These are phyloP conservation scores for Cercospora sp. DNA, from an alignment of 2,329 filamentous ascomycete species.

Conservation along the genomic window DNA sequence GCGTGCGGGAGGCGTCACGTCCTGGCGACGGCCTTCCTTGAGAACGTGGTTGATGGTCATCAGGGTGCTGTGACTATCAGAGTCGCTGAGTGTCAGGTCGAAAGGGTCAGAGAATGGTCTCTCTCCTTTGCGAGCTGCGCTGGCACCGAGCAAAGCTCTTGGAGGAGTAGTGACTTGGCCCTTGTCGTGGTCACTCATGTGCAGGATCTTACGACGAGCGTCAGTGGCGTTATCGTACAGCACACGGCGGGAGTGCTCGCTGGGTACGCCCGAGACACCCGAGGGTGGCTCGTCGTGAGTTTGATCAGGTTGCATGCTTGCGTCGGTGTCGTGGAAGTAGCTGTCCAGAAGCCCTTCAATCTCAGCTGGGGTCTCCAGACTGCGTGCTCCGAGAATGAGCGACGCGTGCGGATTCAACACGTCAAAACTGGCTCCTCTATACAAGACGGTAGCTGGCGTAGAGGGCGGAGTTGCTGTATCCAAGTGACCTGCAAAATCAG, in stretches of 20 bases:
- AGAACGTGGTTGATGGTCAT: conserved; percentile 23
- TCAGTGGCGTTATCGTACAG: conserved; percentile 34
- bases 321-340: conserved; percentile 32
- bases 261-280: conserved; percentile 17
- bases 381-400: conserved; percentile 32
- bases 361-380: conserved; percentile 39
- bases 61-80: conserved; percentile 21
- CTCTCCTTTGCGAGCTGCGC: conserved; percentile 16
- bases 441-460: conserved; percentile 35
- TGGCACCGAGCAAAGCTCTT: conserved; percentile 15
- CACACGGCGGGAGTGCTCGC: conserved; percentile 26
- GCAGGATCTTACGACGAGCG: conserved; percentile 36
- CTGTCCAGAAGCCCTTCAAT: conserved; percentile 39
- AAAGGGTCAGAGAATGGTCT: conserved; percentile 30
- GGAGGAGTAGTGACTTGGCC: conserved; percentile 14
- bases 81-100: conserved; percentile 34
- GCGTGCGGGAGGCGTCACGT: conserved; percentile 10
- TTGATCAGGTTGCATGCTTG: conserved; percentile 18
- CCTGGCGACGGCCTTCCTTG: conserved; percentile 21
- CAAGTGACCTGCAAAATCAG: conserved; percentile 30
- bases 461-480: conserved; percentile 23
- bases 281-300: conserved; percentile 25
- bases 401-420: conserved; percentile 41
- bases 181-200: conserved; percentile 18
- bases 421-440: conserved; percentile 39